Percentiles rank a stretch among this genome's conserved stretches.
Conservation (phyloP, 768 basidiomycete species). For the Psilocybe tampanensis region DNA sequence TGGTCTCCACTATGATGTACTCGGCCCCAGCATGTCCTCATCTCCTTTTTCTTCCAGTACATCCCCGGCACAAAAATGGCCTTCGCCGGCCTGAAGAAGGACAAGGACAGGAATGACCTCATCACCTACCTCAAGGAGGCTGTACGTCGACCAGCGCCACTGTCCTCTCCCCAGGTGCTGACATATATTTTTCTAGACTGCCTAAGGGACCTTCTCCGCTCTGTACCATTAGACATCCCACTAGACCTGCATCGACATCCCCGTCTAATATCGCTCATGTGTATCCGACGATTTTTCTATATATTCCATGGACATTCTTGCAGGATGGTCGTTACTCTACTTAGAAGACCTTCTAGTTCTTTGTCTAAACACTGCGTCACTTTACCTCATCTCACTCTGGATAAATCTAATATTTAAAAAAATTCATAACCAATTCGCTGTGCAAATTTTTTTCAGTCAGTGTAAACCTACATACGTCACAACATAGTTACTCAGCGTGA, state of each 20-base stretch:
- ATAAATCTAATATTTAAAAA: background rate
- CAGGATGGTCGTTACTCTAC: slow-evolving; percentile 18
- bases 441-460: background rate
- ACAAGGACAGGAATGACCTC: slow-evolving; percentile 95
- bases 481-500: background rate
- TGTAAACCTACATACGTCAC: background rate
- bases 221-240: slow-evolving; percentile 5
- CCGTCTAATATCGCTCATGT: slow-evolving; percentile 12
- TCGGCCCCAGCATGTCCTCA: background rate
- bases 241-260: slow-evolving; percentile 10
- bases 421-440: background rate
- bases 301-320: slow-evolving; percentile 4
- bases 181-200: slow-evolving; percentile 19
- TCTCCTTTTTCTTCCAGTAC: slow-evolving; percentile 52
- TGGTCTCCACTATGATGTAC: slow-evolving; percentile 19
- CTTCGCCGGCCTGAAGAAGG: slow-evolving; percentile 98
- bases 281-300: background rate
- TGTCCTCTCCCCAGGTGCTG: background rate
- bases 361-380: background rate
- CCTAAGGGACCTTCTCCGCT: slow-evolving; percentile 11
- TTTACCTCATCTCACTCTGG: slow-evolving; percentile 5
- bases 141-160: slow-evolving; percentile 42
- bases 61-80: slow-evolving; percentile 99
- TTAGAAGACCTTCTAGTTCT: slow-evolving; percentile 14
- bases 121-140: slow-evolving; percentile 80